phyloP scores from a whole-genome alignment of 1,139 yeast species.

The Hansenula anomala region DNA sequence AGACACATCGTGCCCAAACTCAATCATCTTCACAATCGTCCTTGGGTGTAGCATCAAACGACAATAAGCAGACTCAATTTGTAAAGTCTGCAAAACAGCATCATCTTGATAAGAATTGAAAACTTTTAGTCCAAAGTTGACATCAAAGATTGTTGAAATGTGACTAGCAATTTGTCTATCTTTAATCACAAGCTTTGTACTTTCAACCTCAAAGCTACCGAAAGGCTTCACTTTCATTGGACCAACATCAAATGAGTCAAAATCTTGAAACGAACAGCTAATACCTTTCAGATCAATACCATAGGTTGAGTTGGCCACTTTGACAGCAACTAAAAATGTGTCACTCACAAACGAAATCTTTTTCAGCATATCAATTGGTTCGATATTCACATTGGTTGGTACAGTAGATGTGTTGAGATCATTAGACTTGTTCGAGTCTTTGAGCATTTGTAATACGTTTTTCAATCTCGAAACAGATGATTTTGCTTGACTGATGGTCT shows the following conservation, averaged over 20 bases:
- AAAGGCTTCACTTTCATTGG: slow-evolving; percentile 5
- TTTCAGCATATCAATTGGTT: too few relatives aligned
- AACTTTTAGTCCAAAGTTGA: slow-evolving; percentile 31
- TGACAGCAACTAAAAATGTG: background rate
- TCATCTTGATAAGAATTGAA: slow-evolving; percentile 25
- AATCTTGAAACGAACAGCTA: background rate
- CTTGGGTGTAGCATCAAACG: slow-evolving; percentile 54
- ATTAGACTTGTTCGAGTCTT: too few relatives aligned
- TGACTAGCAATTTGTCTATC: slow-evolving; percentile 22
- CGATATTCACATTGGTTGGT: too few relatives aligned
- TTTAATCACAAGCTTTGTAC: slow-evolving; percentile 22
- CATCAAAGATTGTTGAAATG: slow-evolving; percentile 36
- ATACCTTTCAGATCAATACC: background rate
- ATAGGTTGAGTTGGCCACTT: background rate
- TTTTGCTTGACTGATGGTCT: too few relatives aligned
- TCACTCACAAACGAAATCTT: background rate
- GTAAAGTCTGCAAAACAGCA: slow-evolving; percentile 41
- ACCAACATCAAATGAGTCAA: background rate
- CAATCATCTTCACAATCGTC: slow-evolving; percentile 38
- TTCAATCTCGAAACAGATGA: too few relatives aligned
- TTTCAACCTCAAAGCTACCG: slow-evolving; percentile 16
- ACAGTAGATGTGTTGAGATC: too few relatives aligned
- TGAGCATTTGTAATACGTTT: too few relatives aligned
- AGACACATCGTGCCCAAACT: slow-evolving; percentile 19
- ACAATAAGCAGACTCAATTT: slow-evolving; percentile 53